Conservation (phyloP, 2,329 filamentous ascomycete genomes). For the Verticillium longisporum region DNA sequence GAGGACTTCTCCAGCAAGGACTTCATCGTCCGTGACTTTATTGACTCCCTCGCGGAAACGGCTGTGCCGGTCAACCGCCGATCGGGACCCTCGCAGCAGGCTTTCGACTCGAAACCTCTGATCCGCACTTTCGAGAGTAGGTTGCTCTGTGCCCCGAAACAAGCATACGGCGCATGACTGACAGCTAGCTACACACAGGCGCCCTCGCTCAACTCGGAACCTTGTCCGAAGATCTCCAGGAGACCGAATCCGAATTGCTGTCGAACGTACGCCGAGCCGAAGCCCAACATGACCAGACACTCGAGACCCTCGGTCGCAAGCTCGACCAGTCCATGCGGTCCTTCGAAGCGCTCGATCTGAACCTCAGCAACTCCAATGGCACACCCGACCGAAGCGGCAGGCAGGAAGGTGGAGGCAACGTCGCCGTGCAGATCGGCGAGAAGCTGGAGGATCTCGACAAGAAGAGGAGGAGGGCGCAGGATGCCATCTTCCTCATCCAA, state of each 20-base stretch:
- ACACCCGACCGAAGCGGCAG: slow-evolving; percentile 36
- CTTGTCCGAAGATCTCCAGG: slow-evolving; percentile 77
- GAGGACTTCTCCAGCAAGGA: slow-evolving; percentile 85
- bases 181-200: slow-evolving; percentile 30
- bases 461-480: slow-evolving; percentile 81
- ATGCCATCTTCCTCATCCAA: slow-evolving; percentile 90
- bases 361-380: slow-evolving; percentile 52
- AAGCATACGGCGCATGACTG: background rate
- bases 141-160: background rate
- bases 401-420: slow-evolving; percentile 64
- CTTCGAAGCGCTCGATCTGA: slow-evolving; percentile 84
- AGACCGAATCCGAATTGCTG: slow-evolving; percentile 83
- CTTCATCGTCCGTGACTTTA: slow-evolving; percentile 97
- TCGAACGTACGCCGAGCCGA: slow-evolving; percentile 89
- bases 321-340: slow-evolving; percentile 87
- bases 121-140: slow-evolving; percentile 88
- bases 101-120: slow-evolving; percentile 92
- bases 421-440: slow-evolving; percentile 92
- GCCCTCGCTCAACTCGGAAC: slow-evolving; percentile 61
- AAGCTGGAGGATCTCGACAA: slow-evolving; percentile 89
- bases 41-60: slow-evolving; percentile 84
- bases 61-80: slow-evolving; percentile 74
- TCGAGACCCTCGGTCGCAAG: slow-evolving; percentile 80
- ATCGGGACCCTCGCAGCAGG: slow-evolving; percentile 57
- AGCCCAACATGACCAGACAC: slow-evolving; percentile 83